Base-by-base conservation (phyloP, 1,284 basidiomycete genomes). In the Takashimella tepidaria region DNA sequence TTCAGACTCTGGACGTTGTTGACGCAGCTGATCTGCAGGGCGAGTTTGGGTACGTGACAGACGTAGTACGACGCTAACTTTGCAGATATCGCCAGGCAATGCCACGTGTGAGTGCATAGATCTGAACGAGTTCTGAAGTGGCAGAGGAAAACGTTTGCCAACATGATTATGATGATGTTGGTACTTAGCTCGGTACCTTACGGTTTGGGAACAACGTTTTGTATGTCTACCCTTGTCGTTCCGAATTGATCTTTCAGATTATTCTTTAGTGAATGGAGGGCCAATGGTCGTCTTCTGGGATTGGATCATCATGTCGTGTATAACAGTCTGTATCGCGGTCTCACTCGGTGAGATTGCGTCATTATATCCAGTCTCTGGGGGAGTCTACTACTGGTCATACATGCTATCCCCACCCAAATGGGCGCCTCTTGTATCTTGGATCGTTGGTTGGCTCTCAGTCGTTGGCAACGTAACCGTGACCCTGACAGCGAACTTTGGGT, bases 361-460 rank as follows among this genome's bases (percentile, higher is more conserved):
- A 3, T 68, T 69, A 25, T 78, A 70, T 52, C 77, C 77, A 0
- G 68, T 71, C 11, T 69, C 72, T 0, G 77, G 76, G 4, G 76
- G 77, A 24, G 71, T 76, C n/a, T 78, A 77, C 59, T 75, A 76
- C 52, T 77, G 76, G 75, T 67, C 73, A 1, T 74, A 69, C 44
- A 73, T 73, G 59, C 69, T 76, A 8, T 66, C 73, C 1, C 72
- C 71, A 13, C 61, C 58, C 21, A 62, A 59, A 41, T 71, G 68
- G 58, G 68, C 67, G 4, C 69, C 72, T 0, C 27, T 77, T 40
- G 62, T 73, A 4, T 70, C 70, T 6, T 78, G 74, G 68, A 70
- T 77, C 42, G 74, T 74, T 12, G 77, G 77, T 19, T 78, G 77
- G 77, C 64, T 77, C 24, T 70, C 68, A 10, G 60, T 77, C 6